Conservation (phyloP, 2,329 filamentous ascomycete species). For the Colletotrichum spinosum region DNA sequence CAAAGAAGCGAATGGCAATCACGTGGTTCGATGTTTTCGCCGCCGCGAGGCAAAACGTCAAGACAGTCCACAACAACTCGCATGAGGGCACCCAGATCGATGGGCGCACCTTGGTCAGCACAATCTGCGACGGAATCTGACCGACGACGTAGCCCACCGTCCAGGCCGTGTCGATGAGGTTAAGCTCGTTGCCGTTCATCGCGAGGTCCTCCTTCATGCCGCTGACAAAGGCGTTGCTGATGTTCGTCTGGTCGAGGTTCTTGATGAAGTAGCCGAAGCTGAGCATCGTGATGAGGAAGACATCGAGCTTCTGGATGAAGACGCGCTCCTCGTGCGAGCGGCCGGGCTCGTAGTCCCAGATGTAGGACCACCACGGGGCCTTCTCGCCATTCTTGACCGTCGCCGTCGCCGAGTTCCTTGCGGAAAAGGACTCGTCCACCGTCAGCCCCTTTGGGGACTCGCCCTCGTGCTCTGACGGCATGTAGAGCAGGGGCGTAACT, state of each 20-base stretch:
- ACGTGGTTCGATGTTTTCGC: conserved; percentile 47
- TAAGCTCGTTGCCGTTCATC: conserved; percentile 44
- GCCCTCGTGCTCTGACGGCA: conserved; percentile 34
- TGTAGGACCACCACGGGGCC: conserved; percentile 49
- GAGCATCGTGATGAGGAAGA: conserved; percentile 37
- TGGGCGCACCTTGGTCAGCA: conserved; percentile 44
- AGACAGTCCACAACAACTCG: conserved; percentile 41
- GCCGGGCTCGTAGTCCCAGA: conserved; percentile 43
- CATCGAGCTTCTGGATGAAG: conserved; percentile 44
- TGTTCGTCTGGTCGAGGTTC: conserved; percentile 44
- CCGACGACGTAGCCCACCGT: conserved; percentile 42
- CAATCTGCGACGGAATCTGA: conserved; percentile 45
- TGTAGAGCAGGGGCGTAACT: conserved; percentile 32
- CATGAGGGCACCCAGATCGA: conserved; percentile 45
- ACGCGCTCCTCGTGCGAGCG: conserved; percentile 42
- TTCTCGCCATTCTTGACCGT: neutral
- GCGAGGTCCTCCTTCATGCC: conserved; percentile 44
- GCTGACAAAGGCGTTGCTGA: conserved; percentile 43
- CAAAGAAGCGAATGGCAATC: conserved; percentile 56
- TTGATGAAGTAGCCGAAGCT: conserved; percentile 38
- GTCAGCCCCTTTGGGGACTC: conserved; percentile 20
- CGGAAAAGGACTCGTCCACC: conserved; percentile 19
- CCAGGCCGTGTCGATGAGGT: conserved; percentile 41
- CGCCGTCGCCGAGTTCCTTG: conserved; percentile 7
- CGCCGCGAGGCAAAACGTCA: conserved; percentile 32